phyloP scores from a whole-genome alignment of 805 yeast species.

The Wickerhamomyces strasburgensis region DNA sequence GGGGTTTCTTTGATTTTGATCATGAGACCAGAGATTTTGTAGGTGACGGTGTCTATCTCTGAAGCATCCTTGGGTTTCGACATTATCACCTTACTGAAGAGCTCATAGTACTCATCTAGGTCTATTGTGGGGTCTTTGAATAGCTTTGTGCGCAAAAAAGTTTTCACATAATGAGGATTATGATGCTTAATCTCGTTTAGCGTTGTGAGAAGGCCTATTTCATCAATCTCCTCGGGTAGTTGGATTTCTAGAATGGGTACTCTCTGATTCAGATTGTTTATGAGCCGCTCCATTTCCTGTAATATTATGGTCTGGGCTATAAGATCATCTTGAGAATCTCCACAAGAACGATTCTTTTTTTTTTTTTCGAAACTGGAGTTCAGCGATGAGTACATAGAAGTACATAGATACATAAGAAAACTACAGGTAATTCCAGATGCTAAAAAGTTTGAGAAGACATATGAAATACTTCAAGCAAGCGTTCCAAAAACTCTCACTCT shows the following conservation, averaged over 20 bases:
- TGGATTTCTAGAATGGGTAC: constrained; percentile 14
- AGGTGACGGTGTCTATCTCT: constrained; percentile 28
- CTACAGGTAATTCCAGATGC: background rate
- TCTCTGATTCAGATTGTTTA: constrained; percentile 19
- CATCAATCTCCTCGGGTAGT: constrained; percentile 13
- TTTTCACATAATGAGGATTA: constrained; percentile 51
- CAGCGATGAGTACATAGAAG: constrained; percentile 1
- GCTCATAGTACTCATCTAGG: constrained; percentile 35
- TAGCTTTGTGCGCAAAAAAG: constrained; percentile 36
- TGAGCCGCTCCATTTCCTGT: constrained; percentile 19
- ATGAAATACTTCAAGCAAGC: constrained; percentile 8
- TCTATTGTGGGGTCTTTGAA: constrained; percentile 32
- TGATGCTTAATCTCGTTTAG: constrained; percentile 18
- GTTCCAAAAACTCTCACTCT: constrained; percentile 78
- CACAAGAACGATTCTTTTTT: background rate
- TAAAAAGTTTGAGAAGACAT: background rate
- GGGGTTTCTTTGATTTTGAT: constrained; percentile 55
- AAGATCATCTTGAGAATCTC: too few relatives aligned
- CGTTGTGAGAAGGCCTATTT: constrained; percentile 15
- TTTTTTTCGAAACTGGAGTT: background rate
- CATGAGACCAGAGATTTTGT: constrained; percentile 19
- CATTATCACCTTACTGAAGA: constrained; percentile 27
- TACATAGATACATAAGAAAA: background rate
- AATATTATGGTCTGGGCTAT: too few relatives aligned
- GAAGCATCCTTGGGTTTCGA: constrained; percentile 24